These are phyloP conservation scores for Mortierella sp. DNA, from an alignment of 371 early-diverging fungal genomes.

Conservation along the genomic window DNA sequence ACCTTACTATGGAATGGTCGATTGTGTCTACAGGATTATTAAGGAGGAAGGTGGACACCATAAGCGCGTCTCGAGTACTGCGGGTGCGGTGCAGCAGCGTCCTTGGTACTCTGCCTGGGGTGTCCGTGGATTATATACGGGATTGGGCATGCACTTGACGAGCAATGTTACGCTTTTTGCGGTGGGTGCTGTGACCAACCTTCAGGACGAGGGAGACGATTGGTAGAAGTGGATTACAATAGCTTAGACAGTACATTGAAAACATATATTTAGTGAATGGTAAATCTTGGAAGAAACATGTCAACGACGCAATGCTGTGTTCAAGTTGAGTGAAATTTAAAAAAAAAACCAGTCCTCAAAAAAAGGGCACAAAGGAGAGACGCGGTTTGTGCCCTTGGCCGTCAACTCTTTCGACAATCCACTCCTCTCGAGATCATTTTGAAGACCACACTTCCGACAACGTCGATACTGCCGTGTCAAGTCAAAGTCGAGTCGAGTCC, in stretches of 20 bases:
- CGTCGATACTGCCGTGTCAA: neutral
- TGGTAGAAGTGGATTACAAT: no score
- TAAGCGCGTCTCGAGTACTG: conserved; percentile 42
- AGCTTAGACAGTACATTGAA: no score
- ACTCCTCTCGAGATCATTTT: neutral
- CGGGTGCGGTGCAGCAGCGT: conserved; percentile 20
- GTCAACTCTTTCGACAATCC: neutral
- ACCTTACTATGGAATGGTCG: conserved; percentile 88
- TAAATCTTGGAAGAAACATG: no score
- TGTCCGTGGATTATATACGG: conserved; percentile 85
- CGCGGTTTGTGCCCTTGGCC: neutral
- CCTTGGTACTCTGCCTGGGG: conserved; percentile 73
- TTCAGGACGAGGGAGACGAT: conserved; percentile 68
- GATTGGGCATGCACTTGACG: conserved; percentile 79
- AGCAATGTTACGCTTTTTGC: conserved; percentile 75
- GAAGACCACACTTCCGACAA: neutral
- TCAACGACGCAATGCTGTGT: neutral
- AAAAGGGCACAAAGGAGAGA: neutral
- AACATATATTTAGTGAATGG: no score
- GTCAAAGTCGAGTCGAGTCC: neutral
- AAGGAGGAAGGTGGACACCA: conserved; percentile 84
- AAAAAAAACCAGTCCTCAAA: neutral
- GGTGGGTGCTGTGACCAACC: conserved; percentile 70
- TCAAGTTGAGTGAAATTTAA: neutral
- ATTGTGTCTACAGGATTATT: conserved; percentile 83